Evolutionary conservation across 164 flowering plant genomes (phyloP).

Genomic region (Vitis cinerea): DNA sequence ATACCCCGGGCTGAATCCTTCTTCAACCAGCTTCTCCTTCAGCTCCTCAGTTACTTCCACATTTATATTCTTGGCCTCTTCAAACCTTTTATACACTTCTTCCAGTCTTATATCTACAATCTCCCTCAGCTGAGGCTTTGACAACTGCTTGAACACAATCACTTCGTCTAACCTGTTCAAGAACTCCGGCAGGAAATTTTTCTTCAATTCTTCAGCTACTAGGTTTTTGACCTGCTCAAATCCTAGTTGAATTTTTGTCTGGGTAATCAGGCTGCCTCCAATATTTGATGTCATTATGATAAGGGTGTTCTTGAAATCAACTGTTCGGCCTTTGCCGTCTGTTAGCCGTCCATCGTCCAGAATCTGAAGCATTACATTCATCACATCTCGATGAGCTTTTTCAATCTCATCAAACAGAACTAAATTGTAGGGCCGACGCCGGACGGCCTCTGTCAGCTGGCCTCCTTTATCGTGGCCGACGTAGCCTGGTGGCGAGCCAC

Average conservation of each 20-base stretch:
- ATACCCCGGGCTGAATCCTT: conserved; percentile 29
- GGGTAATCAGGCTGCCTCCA: conserved; percentile 22
- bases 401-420: conserved; percentile 44
- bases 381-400: conserved; percentile 38
- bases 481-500: conserved; percentile 44
- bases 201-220: conserved; percentile 25
- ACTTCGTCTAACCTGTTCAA: conserved; percentile 37
- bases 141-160: conserved; percentile 29
- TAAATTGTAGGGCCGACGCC: conserved; percentile 26
- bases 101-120: conserved; percentile 30
- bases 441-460: conserved; percentile 34
- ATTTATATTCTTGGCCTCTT: conserved; percentile 13
- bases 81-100: conserved; percentile 22
- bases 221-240: conserved; percentile 23
- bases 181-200: conserved; percentile 33
- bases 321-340: conserved; percentile 32
- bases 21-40: conserved; percentile 25
- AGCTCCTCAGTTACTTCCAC: conserved; percentile 21
- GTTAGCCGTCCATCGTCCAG: conserved; percentile 38
- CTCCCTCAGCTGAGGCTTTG: conserved; percentile 24
- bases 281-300: conserved; percentile 39
- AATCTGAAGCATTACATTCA: conserved; percentile 36
- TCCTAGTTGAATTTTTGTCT: conserved; percentile 17
- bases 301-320: conserved; percentile 42
- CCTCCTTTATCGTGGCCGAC: conserved; percentile 35